phyloP scores from a whole-genome alignment of 495 filamentous ascomycete genomes.

The Aspergillus haitiensis region DNA sequence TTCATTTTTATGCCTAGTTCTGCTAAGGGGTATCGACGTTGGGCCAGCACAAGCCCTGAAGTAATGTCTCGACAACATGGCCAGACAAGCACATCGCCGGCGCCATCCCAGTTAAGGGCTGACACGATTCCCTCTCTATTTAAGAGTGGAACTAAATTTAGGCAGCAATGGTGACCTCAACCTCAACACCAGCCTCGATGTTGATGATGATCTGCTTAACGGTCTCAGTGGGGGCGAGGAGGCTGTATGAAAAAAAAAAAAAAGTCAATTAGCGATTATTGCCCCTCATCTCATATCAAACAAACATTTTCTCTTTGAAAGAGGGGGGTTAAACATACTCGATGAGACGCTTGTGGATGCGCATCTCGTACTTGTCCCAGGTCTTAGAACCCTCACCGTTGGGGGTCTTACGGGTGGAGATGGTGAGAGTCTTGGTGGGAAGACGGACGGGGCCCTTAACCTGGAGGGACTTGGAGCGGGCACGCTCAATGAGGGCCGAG shows the following conservation, averaged over 20 bases:
- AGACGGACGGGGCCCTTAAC: slow-evolving; percentile 99
- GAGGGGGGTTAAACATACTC: slow-evolving; percentile 58
- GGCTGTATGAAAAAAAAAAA: slow-evolving; percentile 45
- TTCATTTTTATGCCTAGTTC: slow-evolving; percentile 40
- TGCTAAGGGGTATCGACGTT: slow-evolving; percentile 37
- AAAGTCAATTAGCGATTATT: slow-evolving; percentile 2
- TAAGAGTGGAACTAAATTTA: slow-evolving; percentile 51
- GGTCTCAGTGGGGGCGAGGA: slow-evolving; percentile 96
- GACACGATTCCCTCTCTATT: slow-evolving; percentile 19
- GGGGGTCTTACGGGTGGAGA: slow-evolving; percentile 95
- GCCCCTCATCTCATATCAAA: not conserved
- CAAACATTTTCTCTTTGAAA: not conserved
- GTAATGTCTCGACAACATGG: slow-evolving; percentile 21
- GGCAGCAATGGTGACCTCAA: slow-evolving; percentile 99
- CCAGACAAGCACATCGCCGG: slow-evolving; percentile 22
- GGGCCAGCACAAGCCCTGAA: slow-evolving; percentile 21
- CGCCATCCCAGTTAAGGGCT: slow-evolving; percentile 23
- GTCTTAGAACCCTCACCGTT: slow-evolving; percentile 99
- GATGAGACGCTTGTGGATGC: slow-evolving; percentile 98
- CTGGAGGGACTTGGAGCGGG: slow-evolving; percentile 96
- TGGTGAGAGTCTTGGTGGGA: slow-evolving; percentile 93
- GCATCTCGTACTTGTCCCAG: slow-evolving; percentile 99
- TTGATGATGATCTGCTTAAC: slow-evolving; percentile 99
- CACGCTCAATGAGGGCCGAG: slow-evolving; percentile 96
- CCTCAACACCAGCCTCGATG: slow-evolving; percentile 99